These are phyloP conservation scores for Macrocybe gigantea DNA, from an alignment of 768 basidiomycete genomes.

Conservation along the genomic window DNA sequence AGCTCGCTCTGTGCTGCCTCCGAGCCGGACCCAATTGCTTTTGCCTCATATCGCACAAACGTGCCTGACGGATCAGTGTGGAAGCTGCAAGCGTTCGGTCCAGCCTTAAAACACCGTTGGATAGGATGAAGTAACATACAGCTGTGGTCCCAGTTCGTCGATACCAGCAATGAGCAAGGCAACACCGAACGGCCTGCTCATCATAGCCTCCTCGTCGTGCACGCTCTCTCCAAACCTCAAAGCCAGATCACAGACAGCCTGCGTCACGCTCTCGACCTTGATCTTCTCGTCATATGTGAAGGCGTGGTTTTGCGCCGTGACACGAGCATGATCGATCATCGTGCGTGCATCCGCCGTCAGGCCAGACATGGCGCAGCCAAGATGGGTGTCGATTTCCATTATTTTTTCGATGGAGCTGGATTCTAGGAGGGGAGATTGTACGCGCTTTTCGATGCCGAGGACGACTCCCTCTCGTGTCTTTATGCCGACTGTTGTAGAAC, in stretches of 20 bases:
- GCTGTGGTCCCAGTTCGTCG: slow-evolving; percentile 92
- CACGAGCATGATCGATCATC: slow-evolving; percentile 99
- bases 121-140: slow-evolving; percentile 47
- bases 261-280: slow-evolving; percentile 96
- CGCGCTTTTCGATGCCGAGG: slow-evolving; percentile 97
- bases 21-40: slow-evolving; percentile 96
- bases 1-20: slow-evolving; percentile 97
- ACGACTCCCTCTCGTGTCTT: slow-evolving; percentile 86
- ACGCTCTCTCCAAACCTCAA: slow-evolving; percentile 98
- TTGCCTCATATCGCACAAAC: slow-evolving; percentile 94
- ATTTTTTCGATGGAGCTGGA: slow-evolving; percentile 97
- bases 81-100: slow-evolving; percentile 46
- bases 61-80: slow-evolving; percentile 99
- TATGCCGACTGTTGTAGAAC: slow-evolving; percentile 96
- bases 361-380: slow-evolving; percentile 97
- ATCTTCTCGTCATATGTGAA: slow-evolving; percentile 98
- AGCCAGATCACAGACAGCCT: slow-evolving; percentile 97
- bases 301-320: slow-evolving; percentile 90
- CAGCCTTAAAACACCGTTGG: background rate
- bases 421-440: slow-evolving; percentile 94
- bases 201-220: slow-evolving; percentile 97
- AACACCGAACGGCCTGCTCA: slow-evolving; percentile 99
- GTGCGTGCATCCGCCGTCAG: slow-evolving; percentile 97
- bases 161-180: slow-evolving; percentile 96
- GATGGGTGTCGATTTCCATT: slow-evolving; percentile 97